phyloP scores from a whole-genome alignment of 352 stramenopile genomes.

The Pythium phragmiticola region DNA sequence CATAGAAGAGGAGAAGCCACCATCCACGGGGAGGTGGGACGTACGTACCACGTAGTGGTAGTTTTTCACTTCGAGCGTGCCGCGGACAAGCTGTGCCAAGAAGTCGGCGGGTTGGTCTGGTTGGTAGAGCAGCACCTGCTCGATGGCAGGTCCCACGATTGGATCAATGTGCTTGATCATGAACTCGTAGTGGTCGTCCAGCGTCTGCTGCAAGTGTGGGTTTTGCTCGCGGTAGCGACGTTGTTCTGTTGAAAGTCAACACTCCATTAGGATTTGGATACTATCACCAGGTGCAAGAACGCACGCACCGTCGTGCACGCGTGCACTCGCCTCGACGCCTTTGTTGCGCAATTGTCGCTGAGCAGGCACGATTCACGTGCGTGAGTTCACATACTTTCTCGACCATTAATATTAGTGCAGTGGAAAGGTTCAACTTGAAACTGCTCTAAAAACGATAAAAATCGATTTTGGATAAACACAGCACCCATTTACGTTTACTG shows the following conservation, averaged over 20 bases:
- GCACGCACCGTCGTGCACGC: conserved; percentile 48
- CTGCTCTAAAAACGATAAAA: no score
- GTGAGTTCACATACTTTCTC: no score
- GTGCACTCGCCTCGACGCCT: conserved; percentile 39
- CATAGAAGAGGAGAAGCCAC: no score
- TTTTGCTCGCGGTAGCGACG: conserved; percentile 56
- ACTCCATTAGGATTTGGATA: conserved; percentile 1
- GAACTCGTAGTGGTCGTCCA: conserved; percentile 71
- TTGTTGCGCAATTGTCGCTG: no score
- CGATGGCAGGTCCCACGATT: conserved; percentile 56
- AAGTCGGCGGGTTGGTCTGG: conserved; percentile 74
- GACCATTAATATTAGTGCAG: no score
- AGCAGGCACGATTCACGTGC: no score
- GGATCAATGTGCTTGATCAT: conserved; percentile 67
- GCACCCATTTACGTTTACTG: no score
- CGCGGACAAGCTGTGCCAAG: conserved; percentile 58
- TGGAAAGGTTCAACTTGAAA: no score
- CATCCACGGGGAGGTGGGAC: no score
- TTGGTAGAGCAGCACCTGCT: conserved; percentile 72
- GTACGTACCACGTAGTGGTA: conserved; percentile 71
- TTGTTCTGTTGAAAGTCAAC: conserved; percentile 41
- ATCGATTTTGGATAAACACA: no score
- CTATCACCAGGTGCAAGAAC: not conserved
- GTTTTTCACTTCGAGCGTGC: conserved; percentile 67
- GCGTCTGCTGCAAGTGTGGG: conserved; percentile 38